Evolutionary conservation across 1,284 basidiomycete genomes (phyloP).

Genomic region (Sporisorium reilianum): DNA sequence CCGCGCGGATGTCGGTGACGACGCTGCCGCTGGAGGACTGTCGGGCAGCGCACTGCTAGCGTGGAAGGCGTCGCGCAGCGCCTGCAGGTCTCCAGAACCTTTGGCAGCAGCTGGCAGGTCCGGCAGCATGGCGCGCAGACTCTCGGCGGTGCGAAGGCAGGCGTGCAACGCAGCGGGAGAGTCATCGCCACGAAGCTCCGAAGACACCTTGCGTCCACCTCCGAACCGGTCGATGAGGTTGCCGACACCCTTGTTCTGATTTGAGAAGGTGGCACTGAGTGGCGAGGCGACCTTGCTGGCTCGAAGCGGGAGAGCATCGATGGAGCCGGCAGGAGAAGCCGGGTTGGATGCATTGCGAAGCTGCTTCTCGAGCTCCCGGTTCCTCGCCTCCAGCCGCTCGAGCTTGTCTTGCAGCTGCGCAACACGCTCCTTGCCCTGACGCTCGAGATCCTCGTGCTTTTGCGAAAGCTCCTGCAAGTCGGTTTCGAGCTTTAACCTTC

Average conservation of each 20-base stretch:
- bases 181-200: constrained; percentile 32
- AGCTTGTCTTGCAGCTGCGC: constrained; percentile 28
- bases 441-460: constrained; percentile 20
- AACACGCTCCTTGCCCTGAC: constrained; percentile 9
- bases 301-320: constrained; percentile 18
- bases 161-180: constrained; percentile 24
- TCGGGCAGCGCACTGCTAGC: background rate
- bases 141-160: constrained; percentile 24
- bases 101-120: constrained; percentile 32
- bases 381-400: constrained; percentile 15
- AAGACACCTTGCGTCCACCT: constrained; percentile 26
- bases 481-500: constrained; percentile 14
- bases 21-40: constrained; percentile 9
- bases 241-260: constrained; percentile 39
- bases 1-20: constrained; percentile 18
- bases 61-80: constrained; percentile 41
- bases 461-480: constrained; percentile 12
- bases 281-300: constrained; percentile 19
- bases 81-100: constrained; percentile 26
- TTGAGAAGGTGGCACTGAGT: constrained; percentile 7
- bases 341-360: constrained; percentile 15
- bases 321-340: constrained; percentile 20
- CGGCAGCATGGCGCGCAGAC: constrained; percentile 38
- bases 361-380: constrained; percentile 32
- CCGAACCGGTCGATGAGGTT: constrained; percentile 46